Conservation (phyloP, 2,329 filamentous ascomycete species). For the Falciphora oryzae region DNA sequence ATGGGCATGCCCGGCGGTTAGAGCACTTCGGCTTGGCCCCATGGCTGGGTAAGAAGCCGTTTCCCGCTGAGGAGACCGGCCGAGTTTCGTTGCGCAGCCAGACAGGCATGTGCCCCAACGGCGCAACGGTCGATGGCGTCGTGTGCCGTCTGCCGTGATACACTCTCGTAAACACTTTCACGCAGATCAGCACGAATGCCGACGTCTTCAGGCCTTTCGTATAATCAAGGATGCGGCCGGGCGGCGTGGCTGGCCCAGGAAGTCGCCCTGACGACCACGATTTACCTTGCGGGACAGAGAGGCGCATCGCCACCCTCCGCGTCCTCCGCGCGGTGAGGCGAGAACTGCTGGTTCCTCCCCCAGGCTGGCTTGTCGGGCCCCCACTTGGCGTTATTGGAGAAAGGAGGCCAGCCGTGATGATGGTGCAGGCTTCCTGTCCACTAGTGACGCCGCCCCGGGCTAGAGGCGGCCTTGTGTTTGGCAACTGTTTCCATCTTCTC, state of each 20-base stretch:
- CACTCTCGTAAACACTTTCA: neutral
- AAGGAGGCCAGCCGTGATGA: neutral
- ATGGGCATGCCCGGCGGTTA: neutral
- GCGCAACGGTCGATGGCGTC: neutral
- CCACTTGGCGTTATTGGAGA: neutral
- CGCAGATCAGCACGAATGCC: neutral
- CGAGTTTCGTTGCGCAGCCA: neutral
- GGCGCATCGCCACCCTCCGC: neutral
- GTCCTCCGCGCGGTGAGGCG: neutral
- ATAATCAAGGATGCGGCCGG: neutral
- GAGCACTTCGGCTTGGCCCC: neutral
- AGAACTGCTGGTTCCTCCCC: neutral
- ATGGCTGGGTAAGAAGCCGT: neutral
- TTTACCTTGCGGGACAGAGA: neutral
- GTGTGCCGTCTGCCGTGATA: neutral
- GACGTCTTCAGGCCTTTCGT: neutral
- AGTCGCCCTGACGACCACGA: no score
- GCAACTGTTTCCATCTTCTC: neutral
- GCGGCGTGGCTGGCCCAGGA: no score
- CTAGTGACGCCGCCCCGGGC: no score
- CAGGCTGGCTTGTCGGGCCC: neutral
- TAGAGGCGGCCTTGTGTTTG: neutral
- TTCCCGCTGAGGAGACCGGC: no score
- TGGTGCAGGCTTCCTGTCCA: neutral
- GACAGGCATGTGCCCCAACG: neutral